phyloP scores from a whole-genome alignment of 2,329 filamentous ascomycete genomes.

The Monosporascus sp. region DNA sequence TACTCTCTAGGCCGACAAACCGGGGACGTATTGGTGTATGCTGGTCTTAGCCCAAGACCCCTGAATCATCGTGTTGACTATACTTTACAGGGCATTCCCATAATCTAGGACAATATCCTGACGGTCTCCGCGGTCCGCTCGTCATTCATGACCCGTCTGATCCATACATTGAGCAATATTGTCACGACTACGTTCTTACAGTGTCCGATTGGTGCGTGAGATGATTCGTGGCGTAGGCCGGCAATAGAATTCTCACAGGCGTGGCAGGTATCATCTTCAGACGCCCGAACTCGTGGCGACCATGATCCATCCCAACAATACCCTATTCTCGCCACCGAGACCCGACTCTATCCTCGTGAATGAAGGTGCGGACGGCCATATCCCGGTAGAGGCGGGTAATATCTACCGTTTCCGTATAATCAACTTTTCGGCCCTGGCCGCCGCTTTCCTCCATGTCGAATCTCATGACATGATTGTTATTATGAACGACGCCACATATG shows the following conservation, averaged over 20 bases:
- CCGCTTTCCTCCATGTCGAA: constrained; percentile 38
- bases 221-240: constrained; percentile 32
- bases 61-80: not conserved
- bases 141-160: constrained; percentile 54
- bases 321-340: constrained; percentile 32
- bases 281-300: constrained; percentile 29
- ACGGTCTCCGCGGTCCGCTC: constrained; percentile 58
- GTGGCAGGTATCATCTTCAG: constrained; percentile 36
- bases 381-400: constrained; percentile 34
- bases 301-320: constrained; percentile 37
- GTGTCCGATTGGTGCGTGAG: constrained; percentile 46
- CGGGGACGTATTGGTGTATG: constrained; percentile 44
- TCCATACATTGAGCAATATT: constrained; percentile 47
- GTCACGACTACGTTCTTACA: constrained; percentile 54
- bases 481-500: constrained; percentile 37
- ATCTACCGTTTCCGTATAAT: constrained; percentile 43
- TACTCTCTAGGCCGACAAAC: constrained; percentile 27
- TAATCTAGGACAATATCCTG: constrained; percentile 58
- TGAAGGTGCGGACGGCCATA: constrained; percentile 32
- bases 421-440: constrained; percentile 38
- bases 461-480: constrained; percentile 40
- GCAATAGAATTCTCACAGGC: constrained; percentile 29
- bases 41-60: constrained; percentile 3
- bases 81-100: constrained; percentile 51
- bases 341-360: constrained; percentile 37